A percentile compares a stretch with the other conserved stretches of the same genome.
These are phyloP conservation scores for Colletotrichum siamense DNA, from an alignment of 2,329 filamentous ascomycete genomes.

Conservation along the genomic window DNA sequence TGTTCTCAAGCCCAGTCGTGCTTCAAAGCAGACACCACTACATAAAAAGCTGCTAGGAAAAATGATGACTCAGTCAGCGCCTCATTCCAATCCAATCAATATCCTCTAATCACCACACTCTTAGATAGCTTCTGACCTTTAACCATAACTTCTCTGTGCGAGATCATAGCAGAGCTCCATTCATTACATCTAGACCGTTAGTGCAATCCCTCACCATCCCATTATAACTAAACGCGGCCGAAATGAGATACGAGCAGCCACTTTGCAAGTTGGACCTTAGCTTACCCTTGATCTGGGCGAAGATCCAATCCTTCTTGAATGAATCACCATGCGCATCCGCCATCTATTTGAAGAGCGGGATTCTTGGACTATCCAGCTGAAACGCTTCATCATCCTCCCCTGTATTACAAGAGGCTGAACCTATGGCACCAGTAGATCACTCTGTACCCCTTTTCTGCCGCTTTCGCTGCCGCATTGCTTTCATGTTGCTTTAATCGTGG, in stretches of 20 bases:
- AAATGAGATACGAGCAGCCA: neutral
- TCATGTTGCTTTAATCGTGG: neutral
- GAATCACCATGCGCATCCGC: neutral
- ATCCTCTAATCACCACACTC: too few species aligned
- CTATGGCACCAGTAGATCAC: neutral
- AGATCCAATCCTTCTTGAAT: neutral
- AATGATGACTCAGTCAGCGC: too few species aligned
- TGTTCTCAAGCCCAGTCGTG: too few species aligned
- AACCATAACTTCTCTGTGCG: too few species aligned
- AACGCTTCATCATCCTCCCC: neutral
- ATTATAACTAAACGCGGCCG: too few species aligned
- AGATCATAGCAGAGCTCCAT: too few species aligned
- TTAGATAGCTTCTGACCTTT: too few species aligned
- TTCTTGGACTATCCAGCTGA: neutral
- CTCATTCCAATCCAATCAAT: too few species aligned
- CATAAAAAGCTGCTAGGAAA: too few species aligned
- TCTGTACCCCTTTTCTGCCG: neutral
- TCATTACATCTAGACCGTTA: rapidly evolving
- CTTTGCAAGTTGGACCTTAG: neutral
- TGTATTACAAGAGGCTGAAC: neutral
- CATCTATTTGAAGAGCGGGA: neutral
- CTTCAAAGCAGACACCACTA: too few species aligned
- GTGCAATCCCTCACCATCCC: too few species aligned
- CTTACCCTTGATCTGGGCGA: neutral
- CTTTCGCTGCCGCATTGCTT: neutral